These are phyloP conservation scores for Aspergillus hortae DNA, from an alignment of 2,329 filamentous ascomycete species.

Conservation along the genomic window DNA sequence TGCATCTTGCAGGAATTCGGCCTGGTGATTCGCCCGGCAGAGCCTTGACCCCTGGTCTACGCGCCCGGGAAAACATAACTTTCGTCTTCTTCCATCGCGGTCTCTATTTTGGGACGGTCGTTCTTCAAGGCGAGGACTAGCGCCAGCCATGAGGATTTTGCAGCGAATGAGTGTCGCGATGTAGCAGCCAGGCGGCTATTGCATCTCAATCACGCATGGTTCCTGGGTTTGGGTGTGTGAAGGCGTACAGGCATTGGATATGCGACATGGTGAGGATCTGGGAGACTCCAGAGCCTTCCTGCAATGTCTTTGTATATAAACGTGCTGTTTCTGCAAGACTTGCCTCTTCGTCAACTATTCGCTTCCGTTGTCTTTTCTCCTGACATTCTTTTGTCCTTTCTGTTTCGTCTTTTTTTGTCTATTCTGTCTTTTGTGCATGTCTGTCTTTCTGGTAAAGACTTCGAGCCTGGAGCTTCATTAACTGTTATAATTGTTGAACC, in stretches of 20 bases:
- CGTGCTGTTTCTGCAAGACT: not conserved
- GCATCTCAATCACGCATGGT: not conserved
- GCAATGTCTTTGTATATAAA: not conserved
- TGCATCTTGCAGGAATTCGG: not conserved
- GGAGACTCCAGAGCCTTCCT: not conserved
- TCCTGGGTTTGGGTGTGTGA: not conserved
- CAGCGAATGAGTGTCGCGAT: not conserved
- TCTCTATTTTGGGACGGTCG: not conserved
- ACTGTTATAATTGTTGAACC: not conserved
- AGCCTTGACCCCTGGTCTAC: not conserved
- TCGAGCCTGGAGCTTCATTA: not conserved
- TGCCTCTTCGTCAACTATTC: not conserved
- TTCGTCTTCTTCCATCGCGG: not conserved
- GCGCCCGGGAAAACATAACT: not conserved
- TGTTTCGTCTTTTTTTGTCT: slow-evolving; percentile 1
- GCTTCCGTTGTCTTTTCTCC: not conserved
- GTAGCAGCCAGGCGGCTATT: not conserved
- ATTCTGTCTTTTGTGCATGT: not conserved
- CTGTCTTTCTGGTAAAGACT: slow-evolving; percentile 12
- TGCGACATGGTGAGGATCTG: not conserved
- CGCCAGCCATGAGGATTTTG: not conserved
- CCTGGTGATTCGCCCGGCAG: not conserved
- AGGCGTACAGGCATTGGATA: not conserved
- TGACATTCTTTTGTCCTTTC: not conserved
- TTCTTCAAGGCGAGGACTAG: not conserved